Evolutionary conservation across 176 grass and related monocot species (phyloP), one percentile per base, ranked within the genome.

Genomic region (Saccharum spontaneum): DNA sequence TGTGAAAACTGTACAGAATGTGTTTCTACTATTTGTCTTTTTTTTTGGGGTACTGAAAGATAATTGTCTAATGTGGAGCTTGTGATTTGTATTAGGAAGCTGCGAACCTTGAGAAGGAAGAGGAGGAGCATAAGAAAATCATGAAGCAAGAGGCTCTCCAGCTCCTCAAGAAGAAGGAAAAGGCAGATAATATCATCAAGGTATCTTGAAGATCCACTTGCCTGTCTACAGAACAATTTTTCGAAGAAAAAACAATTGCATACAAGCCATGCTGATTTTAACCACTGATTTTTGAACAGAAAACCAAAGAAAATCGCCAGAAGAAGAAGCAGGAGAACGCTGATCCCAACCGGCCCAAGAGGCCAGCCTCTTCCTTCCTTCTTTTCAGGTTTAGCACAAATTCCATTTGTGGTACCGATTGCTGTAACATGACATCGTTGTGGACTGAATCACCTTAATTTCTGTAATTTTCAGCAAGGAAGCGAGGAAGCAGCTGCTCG

Each of bases 121-220:
- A 95, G 39, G 86, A 90, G 49, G 88, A 98, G 61, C 91, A 92
- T 9, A 92, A 84, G 80, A 96, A 98, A 79, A 67, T 98, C 66
- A 14, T 98, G 71, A 98, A 90, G 76, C 91, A 95, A 48, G 93
- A 98, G 92, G 97, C 93, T 14, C 78, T 98, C 5, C 93, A 95
- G 81, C 75, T 96, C 76, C 89, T 98, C 2, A 98, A 80, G 86
- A 98, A 92, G 69, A 98, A 98, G 78, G 93, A 98, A 82, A 98
- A 96, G 83, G 75, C 90, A 40, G 91, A 96, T 6, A 95, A 94
- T 82, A 94, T 98, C 63, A 98, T 94, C 71, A 98, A 98, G 90
- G 92, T 97, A 81, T 40, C 4, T 18, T 4, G 15, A 75, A 49
- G 3, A 38, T 73, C 52, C 48, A 37, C 5, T 73, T 31, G 14